Evolutionary conservation across 768 basidiomycete genomes (phyloP).

Genomic region (Russula ochroleuca): DNA sequence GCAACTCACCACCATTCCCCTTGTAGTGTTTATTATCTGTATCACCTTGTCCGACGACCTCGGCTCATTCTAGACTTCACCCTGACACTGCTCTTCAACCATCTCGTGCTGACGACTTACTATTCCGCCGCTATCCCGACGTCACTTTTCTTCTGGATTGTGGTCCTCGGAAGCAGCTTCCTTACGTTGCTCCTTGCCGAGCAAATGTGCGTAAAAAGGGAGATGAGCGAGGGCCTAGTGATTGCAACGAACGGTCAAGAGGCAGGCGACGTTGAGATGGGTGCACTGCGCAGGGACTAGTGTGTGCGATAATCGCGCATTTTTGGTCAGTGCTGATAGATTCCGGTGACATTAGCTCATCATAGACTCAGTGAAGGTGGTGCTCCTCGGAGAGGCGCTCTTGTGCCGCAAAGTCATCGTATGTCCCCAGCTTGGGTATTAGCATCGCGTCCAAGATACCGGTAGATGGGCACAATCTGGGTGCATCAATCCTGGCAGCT

Average conservation of each 20-base stretch:
- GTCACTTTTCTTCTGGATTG: slow-evolving; percentile 88
- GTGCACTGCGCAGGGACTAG: slow-evolving; percentile 45
- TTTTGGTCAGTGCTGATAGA: slow-evolving; percentile 9
- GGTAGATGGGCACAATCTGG: neutral
- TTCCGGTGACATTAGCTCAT: slow-evolving; percentile 17
- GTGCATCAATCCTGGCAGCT: neutral
- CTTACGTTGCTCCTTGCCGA: slow-evolving; percentile 79
- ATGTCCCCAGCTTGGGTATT: neutral
- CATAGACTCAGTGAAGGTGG: neutral
- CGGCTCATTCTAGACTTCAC: slow-evolving; percentile 94
- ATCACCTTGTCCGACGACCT: slow-evolving; percentile 82
- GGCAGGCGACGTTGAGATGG: slow-evolving; percentile 53
- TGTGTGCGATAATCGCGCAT: slow-evolving; percentile 28
- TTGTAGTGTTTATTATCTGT: slow-evolving; percentile 72
- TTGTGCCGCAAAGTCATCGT: neutral
- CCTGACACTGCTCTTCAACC: slow-evolving; percentile 85
- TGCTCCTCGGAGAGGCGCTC: slow-evolving; percentile 1
- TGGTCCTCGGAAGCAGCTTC: slow-evolving; percentile 67
- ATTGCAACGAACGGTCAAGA: slow-evolving; percentile 45
- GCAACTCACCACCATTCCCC: slow-evolving; percentile 5
- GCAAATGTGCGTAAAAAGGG: slow-evolving; percentile 84
- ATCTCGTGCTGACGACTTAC: slow-evolving; percentile 91
- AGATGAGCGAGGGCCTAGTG: slow-evolving; percentile 81
- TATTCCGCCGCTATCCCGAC: slow-evolving; percentile 80
- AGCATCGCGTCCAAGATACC: slow-evolving; percentile 11